Evolutionary conservation across 148 eudicot species (phyloP), one percentile per base, ranked within the genome.

Genomic region (Oxyria digyna): DNA sequence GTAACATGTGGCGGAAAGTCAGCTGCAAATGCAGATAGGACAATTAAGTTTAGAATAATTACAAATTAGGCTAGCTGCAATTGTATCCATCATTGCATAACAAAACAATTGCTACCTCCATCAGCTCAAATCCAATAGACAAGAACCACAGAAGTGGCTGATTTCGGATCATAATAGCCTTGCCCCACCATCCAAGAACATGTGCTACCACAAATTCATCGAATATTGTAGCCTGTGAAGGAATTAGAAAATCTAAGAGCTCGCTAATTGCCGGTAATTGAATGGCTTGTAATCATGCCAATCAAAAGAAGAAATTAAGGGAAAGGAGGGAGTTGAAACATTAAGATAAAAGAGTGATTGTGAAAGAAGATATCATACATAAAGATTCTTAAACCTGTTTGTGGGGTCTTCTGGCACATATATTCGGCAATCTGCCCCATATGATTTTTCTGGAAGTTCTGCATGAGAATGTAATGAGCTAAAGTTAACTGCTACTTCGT

Each of bases 181-280:
- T 94, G 49, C 99, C 97, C 99, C 99, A 94, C 99, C 99, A 94
- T 72, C 99, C 99, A 71, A 94, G 85, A 40, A 94, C 79, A 81
- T 94, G 99, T 17, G 99, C 99, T 42, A 85, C 41, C 40, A 90
- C 90, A 85, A 94, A 94, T 69, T 88, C 97, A 78, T 94, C 99
- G 80, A 94, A 94, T 52, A 94, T 81, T 41, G 97, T 91, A 37
- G 84, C 97, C 99, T 94, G 70, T 20, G 76, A 74, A 71, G 71
- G 43, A 73, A 57, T 67, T 50, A 35, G 40, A 73, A 17, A 66
- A 71, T 50, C 52, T 75, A 67, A 79, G 75, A 72, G 57, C 69
- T 69, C 9, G 41, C 6, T 38, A 73, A 67, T 29, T 8, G 37
- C n/a, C n/a, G n/a, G n/a, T 59, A 38, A 57, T 63, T 17, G 70